Base-by-base conservation (phyloP, 345 rosid genomes). In the Passiflora organensis region DNA sequence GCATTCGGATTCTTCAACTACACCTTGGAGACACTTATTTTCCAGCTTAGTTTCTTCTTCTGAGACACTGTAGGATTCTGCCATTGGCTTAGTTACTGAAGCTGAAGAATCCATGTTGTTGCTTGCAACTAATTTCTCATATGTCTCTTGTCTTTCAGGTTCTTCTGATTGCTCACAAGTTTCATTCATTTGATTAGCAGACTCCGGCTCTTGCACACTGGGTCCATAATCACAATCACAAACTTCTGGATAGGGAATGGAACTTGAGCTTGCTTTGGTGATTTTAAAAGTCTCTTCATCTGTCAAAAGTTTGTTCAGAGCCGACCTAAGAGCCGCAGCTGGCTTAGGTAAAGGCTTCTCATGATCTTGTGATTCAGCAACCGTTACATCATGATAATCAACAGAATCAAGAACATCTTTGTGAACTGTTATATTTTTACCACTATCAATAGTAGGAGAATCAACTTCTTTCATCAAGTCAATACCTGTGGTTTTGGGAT, bases 111-210 rank as follows among this genome's bases (percentile, higher is more conserved):
- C 24, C 43, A 34, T 45, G 13, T 32, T 19, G 37, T 32, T 22
- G 25, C 24, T 47, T 53, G 36, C 58, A 24, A 42, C 32, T 43
- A 58, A 32, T 47, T 36, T 62, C 32, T 32, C 51, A 8, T 11
- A 17, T 21, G 17, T 14, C 14, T 48, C n/a, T 53, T 44, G 50
- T 53, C 56, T 51, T 34, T 65, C 52, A 43, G 60, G 13, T 43
- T 16, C 68, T n/a, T 46, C 59, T 49, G 64, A 69, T 58, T 17
- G 73, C 0, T 74, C 78, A 45, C 53, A 66, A 47, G 36, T 39
- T 59, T 51, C 54, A 28, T 49, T 37, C 23, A 47, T 56, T 6
- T 28, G 23, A 39, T 58, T 43, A 34, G 13, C 25, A 6, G 50
- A 23, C 46, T 60, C 61, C 32, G 44, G 4, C 25, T 21, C 42